These are phyloP conservation scores for Fusarium lateritium DNA, from an alignment of 2,329 filamentous ascomycete genomes.

Conservation along the genomic window DNA sequence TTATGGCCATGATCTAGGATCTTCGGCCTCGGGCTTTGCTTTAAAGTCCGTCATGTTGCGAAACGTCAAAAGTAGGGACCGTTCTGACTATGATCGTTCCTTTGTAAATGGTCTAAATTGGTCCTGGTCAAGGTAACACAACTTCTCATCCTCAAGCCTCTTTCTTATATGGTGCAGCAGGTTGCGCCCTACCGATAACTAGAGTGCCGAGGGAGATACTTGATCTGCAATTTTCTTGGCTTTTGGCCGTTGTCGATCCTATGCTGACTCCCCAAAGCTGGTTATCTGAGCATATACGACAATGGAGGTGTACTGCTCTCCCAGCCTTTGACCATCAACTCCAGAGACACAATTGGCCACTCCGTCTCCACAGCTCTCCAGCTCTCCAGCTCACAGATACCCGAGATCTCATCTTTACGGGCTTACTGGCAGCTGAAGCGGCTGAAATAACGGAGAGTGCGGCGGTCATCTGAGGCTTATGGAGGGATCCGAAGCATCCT, in stretches of 20 bases:
- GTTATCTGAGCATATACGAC: neutral
- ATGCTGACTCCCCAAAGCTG: neutral
- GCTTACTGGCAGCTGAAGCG: constrained; percentile 5
- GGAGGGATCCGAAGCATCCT: constrained; percentile 17
- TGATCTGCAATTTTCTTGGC: neutral
- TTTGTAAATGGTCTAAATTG: constrained; percentile 2
- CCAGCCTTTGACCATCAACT: neutral
- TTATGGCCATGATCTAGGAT: neutral
- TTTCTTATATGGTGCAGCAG: constrained; percentile 23
- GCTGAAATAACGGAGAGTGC: constrained; percentile 11
- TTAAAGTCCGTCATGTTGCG: constrained; percentile 38
- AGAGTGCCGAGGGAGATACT: neutral
- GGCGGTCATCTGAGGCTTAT: constrained; percentile 19
- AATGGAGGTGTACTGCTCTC: neutral
- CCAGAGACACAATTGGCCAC: neutral
- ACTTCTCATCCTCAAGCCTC: constrained; percentile 15
- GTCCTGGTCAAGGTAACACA: constrained; percentile 22
- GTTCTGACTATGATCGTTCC: constrained; percentile 8
- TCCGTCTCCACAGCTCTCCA: neutral
- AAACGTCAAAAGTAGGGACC: constrained; percentile 26
- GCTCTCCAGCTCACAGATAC: neutral
- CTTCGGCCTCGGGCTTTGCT: constrained; percentile 38
- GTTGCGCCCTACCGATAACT: constrained; percentile 11
- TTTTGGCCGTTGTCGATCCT: neutral
- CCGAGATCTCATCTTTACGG: neutral